Conservation (phyloP, 2,329 filamentous ascomycete species). For the Xylaria sp. region DNA sequence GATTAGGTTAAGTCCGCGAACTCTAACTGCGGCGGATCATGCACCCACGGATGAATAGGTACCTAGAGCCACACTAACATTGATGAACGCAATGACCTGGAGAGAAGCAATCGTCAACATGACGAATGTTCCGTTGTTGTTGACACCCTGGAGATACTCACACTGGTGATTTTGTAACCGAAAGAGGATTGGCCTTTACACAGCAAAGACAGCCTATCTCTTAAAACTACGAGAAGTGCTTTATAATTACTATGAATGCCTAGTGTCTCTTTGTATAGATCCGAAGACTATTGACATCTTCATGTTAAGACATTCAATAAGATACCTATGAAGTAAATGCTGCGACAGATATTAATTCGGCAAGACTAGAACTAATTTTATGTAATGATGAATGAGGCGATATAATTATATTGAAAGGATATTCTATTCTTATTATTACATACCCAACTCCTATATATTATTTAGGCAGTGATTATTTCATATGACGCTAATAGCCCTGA, state of each 20-base stretch:
- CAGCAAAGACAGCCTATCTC: background rate
- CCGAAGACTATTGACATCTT: background rate
- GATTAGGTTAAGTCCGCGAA: no score
- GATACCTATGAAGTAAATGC: background rate
- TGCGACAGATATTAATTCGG: background rate
- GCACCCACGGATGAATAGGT: no score
- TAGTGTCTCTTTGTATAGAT: background rate
- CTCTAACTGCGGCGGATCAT: no score
- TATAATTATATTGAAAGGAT: background rate
- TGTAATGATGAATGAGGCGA: background rate
- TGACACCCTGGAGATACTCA: background rate
- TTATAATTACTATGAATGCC: background rate
- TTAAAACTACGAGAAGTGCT: background rate
- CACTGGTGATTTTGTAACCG: background rate
- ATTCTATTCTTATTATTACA: background rate
- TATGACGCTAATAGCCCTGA: background rate
- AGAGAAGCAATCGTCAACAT: background rate
- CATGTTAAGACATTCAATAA: background rate
- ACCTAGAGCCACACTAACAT: no score
- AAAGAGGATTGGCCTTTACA: background rate
- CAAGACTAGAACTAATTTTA: background rate
- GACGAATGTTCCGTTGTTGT: background rate
- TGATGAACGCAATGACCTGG: no score
- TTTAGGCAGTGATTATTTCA: background rate
- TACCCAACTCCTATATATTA: background rate